Evolutionary conservation across 208 protist genomes (phyloP).

Genomic region (Trypanosoma brucei): DNA sequence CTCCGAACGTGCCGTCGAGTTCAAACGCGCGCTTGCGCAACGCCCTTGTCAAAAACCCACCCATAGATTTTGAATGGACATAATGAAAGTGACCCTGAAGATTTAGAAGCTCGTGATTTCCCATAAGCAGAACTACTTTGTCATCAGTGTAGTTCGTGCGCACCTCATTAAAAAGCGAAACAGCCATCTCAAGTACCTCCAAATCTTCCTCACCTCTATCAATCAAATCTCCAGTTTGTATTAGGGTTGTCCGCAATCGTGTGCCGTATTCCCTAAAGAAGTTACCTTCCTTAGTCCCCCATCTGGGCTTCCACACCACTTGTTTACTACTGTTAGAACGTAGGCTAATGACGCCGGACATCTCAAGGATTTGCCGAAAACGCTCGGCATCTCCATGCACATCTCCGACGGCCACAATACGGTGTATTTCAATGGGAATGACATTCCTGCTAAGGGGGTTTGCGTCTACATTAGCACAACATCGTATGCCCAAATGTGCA

Average conservation of each 20-base stretch:
- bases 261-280: slow-evolving; percentile 10
- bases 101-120: slow-evolving; percentile 88
- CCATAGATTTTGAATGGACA: slow-evolving; percentile 48
- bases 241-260: slow-evolving; percentile 44
- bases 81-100: slow-evolving; percentile 64
- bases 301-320: slow-evolving; percentile 24
- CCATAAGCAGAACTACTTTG: slow-evolving; percentile 67
- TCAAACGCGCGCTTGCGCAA: slow-evolving; percentile 45
- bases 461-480: no score
- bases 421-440: slow-evolving; percentile 38
- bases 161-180: slow-evolving; percentile 44
- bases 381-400: slow-evolving; percentile 68
- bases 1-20: slow-evolving; percentile 38
- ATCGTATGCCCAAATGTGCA: no score
- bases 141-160: slow-evolving; percentile 27
- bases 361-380: slow-evolving; percentile 46
- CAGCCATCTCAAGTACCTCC: slow-evolving; percentile 42
- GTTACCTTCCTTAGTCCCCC: slow-evolving; percentile 14
- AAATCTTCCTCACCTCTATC: slow-evolving; percentile 69
- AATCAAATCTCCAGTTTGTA: slow-evolving; percentile 80
- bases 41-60: slow-evolving; percentile 43
- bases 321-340: slow-evolving; percentile 5
- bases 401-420: slow-evolving; percentile 66
- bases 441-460: no score
- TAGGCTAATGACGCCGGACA: slow-evolving; percentile 35